These are phyloP conservation scores for Boletus sensibilis DNA, from an alignment of 768 basidiomycete species.

Conservation along the genomic window DNA sequence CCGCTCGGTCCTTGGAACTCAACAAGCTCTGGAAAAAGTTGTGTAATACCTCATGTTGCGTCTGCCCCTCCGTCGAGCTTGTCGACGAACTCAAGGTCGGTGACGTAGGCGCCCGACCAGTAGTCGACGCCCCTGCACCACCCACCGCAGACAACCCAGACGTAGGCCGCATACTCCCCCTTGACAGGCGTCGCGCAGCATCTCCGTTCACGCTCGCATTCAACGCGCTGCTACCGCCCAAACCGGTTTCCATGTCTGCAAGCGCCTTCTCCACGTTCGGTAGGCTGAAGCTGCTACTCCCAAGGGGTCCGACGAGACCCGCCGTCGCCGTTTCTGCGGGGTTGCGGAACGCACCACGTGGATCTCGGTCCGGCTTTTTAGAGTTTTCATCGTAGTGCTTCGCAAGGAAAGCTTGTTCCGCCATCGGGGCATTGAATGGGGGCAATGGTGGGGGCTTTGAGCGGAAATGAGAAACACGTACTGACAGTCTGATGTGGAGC, in stretches of 20 bases:
- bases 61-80: conserved; percentile 54
- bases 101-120: conserved; percentile 39
- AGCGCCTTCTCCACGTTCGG: conserved; percentile 88
- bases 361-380: conserved; percentile 88
- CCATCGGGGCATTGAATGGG: conserved; percentile 75
- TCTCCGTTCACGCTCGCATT: conserved; percentile 37
- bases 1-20: conserved; percentile 61
- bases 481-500: conserved; percentile 7
- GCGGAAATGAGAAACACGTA: background rate
- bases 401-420: conserved; percentile 88
- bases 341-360: conserved; percentile 82
- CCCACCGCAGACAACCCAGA: conserved; percentile 42
- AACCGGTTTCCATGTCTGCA: conserved; percentile 78
- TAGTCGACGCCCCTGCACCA: conserved; percentile 32
- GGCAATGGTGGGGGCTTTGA: conserved; percentile 62
- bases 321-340: conserved; percentile 56
- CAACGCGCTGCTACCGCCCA: conserved; percentile 34
- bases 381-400: conserved; percentile 91
- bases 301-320: conserved; percentile 92
- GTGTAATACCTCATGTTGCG: conserved; percentile 80
- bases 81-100: conserved; percentile 39
- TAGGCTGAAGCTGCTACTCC: conserved; percentile 79
- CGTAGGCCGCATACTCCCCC: conserved; percentile 27
- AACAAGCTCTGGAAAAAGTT: conserved; percentile 86
- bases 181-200: conserved; percentile 34